Evolutionary conservation across 2,329 filamentous ascomycete genomes (phyloP).

Genomic region (Meredithiella fracta): DNA sequence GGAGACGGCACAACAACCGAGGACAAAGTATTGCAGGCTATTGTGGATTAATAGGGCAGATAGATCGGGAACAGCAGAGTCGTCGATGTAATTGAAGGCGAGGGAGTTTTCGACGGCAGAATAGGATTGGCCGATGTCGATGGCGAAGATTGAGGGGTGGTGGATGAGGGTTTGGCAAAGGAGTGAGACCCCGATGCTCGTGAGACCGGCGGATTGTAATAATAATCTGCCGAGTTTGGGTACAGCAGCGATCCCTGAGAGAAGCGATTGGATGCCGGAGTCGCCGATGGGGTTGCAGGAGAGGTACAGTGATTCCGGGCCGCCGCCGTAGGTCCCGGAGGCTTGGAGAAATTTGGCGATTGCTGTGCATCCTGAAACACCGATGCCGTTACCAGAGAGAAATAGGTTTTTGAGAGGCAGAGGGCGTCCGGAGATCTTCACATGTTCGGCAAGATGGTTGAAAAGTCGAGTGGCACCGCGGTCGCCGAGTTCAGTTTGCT

Average conservation of each 20-base stretch:
- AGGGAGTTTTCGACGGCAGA: conserved; percentile 29
- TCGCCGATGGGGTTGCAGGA: conserved; percentile 25
- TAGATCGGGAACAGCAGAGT: conserved; percentile 22
- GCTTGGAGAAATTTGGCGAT: conserved; percentile 22
- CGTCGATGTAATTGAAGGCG: conserved; percentile 32
- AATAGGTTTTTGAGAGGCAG: conserved; percentile 24
- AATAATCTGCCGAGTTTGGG: conserved; percentile 22
- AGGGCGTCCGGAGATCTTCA: conserved; percentile 18
- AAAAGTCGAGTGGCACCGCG: conserved; percentile 30
- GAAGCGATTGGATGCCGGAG: conserved; percentile 20
- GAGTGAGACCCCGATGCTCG: conserved; percentile 23
- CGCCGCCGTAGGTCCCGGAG: conserved; percentile 15
- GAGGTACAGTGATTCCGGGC: conserved; percentile 23
- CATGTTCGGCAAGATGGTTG: conserved; percentile 21
- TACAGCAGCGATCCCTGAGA: conserved; percentile 20
- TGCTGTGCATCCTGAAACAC: conserved; percentile 19
- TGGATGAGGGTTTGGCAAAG: conserved; percentile 23
- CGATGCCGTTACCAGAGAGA: conserved; percentile 24
- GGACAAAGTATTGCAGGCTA: conserved; percentile 26
- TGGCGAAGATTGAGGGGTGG: conserved; percentile 22
- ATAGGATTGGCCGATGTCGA: conserved; percentile 31
- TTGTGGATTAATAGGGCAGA: conserved; percentile 21
- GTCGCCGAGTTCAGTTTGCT: conserved; percentile 35
- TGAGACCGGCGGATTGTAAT: conserved; percentile 29
- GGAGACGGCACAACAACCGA: conserved; percentile 24